phyloP scores from a whole-genome alignment of 305 asterid genomes.

The Fraxinus sp. region DNA sequence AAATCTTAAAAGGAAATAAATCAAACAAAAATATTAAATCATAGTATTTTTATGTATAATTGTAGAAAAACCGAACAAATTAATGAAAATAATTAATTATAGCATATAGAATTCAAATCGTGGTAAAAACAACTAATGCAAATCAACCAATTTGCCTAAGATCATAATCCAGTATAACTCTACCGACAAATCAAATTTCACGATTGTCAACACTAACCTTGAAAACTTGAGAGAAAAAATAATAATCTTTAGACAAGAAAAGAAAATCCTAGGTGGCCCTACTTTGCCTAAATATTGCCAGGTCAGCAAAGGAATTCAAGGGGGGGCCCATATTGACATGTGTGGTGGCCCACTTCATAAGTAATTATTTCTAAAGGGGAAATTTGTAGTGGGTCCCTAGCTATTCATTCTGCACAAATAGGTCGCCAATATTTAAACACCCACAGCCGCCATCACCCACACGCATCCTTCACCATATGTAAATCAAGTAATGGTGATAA shows the following conservation, averaged over 20 bases:
- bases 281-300: not conserved
- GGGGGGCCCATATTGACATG: constrained; percentile 23
- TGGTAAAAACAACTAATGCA: too few relatives aligned
- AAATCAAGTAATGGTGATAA: not conserved
- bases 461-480: not conserved
- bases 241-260: not conserved
- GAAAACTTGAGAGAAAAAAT: not conserved
- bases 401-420: not conserved
- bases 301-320: constrained; percentile 25
- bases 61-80: not conserved
- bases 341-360: not conserved
- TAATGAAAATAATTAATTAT: too few relatives aligned
- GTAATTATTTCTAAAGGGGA: not conserved
- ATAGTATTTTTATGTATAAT: too few relatives aligned
- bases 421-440: not conserved
- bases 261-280: not conserved
- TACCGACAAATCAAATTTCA: not conserved
- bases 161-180: not conserved
- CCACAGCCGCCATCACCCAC: not conserved
- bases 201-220: not conserved
- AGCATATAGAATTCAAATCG: not conserved
- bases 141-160: not conserved
- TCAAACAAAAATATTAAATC: not conserved
- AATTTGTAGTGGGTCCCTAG: not conserved
- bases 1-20: too few relatives aligned